Evolutionary conservation across 1,284 basidiomycete species (phyloP).

Genomic region (Exsudoporus floridanus): DNA sequence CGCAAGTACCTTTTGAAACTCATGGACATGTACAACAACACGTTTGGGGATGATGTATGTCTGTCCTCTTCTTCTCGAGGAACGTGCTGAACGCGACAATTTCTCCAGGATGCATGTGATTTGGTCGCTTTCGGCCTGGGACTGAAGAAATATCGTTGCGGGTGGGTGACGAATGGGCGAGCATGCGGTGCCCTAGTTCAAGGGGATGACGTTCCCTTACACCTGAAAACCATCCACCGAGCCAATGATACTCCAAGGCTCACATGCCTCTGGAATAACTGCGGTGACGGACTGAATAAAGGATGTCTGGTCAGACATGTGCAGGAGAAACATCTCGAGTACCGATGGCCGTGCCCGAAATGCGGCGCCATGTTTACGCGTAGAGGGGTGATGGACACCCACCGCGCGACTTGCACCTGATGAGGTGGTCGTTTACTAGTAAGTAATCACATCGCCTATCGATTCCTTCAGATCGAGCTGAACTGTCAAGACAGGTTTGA

Average conservation of each 20-base stretch:
- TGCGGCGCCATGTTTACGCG: constrained; percentile 24
- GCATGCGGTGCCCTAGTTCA: constrained; percentile 10
- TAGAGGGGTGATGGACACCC: constrained; percentile 14
- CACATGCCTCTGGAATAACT: constrained; percentile 18
- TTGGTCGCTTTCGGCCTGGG: constrained; percentile 11
- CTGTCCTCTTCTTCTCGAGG: background rate
- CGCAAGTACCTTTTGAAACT: background rate
- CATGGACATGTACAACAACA: constrained; percentile 13
- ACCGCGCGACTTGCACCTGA: constrained; percentile 17
- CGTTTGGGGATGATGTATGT: constrained; percentile 19
- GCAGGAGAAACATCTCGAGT: constrained; percentile 23
- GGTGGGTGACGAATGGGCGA: constrained; percentile 12
- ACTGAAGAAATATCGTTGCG: constrained; percentile 4
- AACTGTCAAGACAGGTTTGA: background rate
- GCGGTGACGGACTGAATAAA: constrained; percentile 16
- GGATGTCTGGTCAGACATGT: constrained; percentile 22
- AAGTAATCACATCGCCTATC: background rate
- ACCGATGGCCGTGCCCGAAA: constrained; percentile 24
- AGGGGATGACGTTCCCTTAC: constrained; percentile 17
- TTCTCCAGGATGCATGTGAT: constrained; percentile 12
- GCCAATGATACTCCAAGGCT: background rate
- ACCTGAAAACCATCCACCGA: constrained; percentile 20
- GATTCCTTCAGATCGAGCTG: background rate
- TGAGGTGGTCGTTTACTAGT: constrained; percentile 1
- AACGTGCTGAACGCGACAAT: background rate